Percentiles rank a stretch among this genome's conserved stretches.
Evolutionary conservation across 2,329 filamentous ascomycete species (phyloP).

Genomic region (Dactylonectria macrodidyma): DNA sequence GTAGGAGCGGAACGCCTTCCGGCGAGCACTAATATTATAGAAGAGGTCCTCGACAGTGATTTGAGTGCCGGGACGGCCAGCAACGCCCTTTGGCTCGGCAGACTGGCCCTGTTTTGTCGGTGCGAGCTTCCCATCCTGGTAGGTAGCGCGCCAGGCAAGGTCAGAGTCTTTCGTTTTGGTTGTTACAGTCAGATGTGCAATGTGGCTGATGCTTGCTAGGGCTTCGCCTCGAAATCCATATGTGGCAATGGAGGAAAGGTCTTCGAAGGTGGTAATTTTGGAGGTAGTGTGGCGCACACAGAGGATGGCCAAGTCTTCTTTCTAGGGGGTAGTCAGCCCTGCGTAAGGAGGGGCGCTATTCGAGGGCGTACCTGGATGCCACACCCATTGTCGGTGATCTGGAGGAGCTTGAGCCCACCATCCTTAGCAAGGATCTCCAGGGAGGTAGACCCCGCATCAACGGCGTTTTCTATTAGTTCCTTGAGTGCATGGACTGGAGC

Average conservation of each 20-base stretch:
- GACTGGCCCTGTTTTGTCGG: constrained; percentile 90
- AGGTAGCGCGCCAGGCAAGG: constrained; percentile 92
- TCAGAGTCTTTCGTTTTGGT: constrained; percentile 92
- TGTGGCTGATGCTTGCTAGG: constrained; percentile 97
- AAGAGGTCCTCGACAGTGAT: constrained; percentile 98
- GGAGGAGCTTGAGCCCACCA: constrained; percentile 92
- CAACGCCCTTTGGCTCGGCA: constrained; percentile 87
- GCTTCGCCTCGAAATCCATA: constrained; percentile 99
- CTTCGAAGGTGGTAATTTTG: constrained; percentile 94
- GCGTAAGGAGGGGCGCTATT: background rate
- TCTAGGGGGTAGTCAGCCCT: constrained; percentile 64
- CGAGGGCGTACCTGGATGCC: constrained; percentile 83
- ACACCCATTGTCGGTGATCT: constrained; percentile 97
- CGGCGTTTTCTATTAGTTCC: constrained; percentile 95
- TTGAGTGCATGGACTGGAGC: constrained; percentile 97
- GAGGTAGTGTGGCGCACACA: constrained; percentile 98
- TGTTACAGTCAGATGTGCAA: constrained; percentile 94
- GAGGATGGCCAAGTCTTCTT: constrained; percentile 90
- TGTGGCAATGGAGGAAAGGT: constrained; percentile 89
- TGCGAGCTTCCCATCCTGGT: constrained; percentile 84
- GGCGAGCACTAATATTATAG: constrained; percentile 92
- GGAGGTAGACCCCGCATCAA: constrained; percentile 95
- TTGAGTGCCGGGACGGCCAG: constrained; percentile 91
- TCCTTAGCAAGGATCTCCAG: constrained; percentile 95
- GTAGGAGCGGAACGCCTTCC: constrained; percentile 89